These are phyloP conservation scores for Tetrapisispora arboricola DNA, from an alignment of 805 yeast species.

Conservation along the genomic window DNA sequence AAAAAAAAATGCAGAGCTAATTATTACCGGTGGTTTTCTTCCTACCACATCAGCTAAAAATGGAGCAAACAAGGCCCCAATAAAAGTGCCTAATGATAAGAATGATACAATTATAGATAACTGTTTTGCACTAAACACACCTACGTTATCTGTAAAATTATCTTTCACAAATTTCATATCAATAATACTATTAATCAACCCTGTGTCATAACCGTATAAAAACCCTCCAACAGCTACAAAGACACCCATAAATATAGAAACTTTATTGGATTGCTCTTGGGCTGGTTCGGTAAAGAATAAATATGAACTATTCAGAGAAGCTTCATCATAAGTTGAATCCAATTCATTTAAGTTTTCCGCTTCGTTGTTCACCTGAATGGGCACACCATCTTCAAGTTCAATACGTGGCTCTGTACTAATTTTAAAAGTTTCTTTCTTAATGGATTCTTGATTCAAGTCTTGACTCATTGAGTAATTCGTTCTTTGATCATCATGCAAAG, in stretches of 20 bases:
- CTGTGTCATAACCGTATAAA: constrained; percentile 84
- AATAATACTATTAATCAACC: constrained; percentile 65
- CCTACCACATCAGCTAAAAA: constrained; percentile 62
- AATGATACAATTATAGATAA: constrained; percentile 66
- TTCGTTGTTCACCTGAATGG: neutral
- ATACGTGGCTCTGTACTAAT: neutral
- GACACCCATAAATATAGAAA: constrained; percentile 64
- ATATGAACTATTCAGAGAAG: constrained; percentile 2
- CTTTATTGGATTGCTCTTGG: constrained; percentile 39
- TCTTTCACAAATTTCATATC: constrained; percentile 62
- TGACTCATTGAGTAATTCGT: neutral
- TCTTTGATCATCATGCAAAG: neutral
- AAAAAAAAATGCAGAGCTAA: constrained; percentile 53
- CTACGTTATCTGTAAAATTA: constrained; percentile 41
- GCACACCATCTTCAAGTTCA: neutral
- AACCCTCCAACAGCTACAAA: constrained; percentile 90
- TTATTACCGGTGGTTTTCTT: constrained; percentile 53
- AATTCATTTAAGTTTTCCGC: neutral
- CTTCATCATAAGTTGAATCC: constrained; percentile 8
- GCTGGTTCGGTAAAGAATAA: constrained; percentile 22
- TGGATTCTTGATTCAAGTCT: neutral
- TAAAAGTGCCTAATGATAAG: constrained; percentile 72
- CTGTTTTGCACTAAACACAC: constrained; percentile 47
- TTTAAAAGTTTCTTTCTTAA: neutral
- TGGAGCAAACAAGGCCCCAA: constrained; percentile 54